phyloP scores from a whole-genome alignment of 2,329 filamentous ascomycete species.

The Pleomassaria siparia region DNA sequence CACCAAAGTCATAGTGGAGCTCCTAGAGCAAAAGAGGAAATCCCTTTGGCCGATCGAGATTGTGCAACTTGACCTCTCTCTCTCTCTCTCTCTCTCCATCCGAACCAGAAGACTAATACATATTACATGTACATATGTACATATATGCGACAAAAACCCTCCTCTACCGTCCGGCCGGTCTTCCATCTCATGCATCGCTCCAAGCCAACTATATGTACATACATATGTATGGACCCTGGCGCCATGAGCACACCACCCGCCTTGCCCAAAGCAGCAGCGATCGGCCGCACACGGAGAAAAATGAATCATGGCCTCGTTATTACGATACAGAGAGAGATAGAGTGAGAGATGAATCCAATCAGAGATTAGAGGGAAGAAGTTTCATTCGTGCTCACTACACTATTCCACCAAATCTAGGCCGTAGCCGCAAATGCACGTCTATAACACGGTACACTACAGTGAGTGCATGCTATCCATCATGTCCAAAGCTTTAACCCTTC shows the following conservation, averaged over 20 bases:
- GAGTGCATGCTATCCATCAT: constrained; percentile 22
- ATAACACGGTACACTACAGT: constrained; percentile 21
- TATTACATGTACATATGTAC: too few species aligned
- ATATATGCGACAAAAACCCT: too few species aligned
- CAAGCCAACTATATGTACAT: neutral
- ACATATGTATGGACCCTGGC: constrained; percentile 10
- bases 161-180: too few species aligned
- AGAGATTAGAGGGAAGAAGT: constrained; percentile 6
- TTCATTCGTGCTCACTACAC: constrained; percentile 10
- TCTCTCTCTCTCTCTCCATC: too few species aligned
- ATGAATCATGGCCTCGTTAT: neutral
- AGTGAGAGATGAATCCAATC: neutral
- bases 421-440: constrained; percentile 11
- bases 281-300: constrained; percentile 2
- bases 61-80: too few species aligned
- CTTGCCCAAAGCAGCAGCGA: constrained; percentile 6
- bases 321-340: neutral
- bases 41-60: too few species aligned
- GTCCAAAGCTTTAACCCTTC: constrained; percentile 56
- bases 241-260: neutral
- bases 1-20: too few species aligned
- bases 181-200: too few species aligned
- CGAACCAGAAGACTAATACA: too few species aligned
- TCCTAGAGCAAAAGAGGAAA: too few species aligned
- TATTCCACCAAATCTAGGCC: constrained; percentile 12